These are phyloP conservation scores for Penicillium lividum DNA, from an alignment of 495 filamentous ascomycete genomes.

Conservation along the genomic window DNA sequence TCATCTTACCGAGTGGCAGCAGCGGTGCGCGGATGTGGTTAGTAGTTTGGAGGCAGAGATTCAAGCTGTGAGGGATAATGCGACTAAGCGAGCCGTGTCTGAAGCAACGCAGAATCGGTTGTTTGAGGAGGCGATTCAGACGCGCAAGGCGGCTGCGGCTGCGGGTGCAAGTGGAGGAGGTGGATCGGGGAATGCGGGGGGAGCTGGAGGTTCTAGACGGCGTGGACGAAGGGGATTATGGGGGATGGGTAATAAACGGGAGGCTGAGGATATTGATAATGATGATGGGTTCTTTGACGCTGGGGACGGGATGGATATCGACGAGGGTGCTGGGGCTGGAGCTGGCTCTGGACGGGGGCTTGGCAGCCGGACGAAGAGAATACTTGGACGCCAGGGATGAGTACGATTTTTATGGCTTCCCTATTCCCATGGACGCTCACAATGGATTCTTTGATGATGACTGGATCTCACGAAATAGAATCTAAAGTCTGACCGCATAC, in stretches of 20 bases:
- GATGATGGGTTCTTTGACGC: slow-evolving; percentile 48
- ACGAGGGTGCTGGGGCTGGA: slow-evolving; percentile 38
- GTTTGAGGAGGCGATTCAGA: slow-evolving; percentile 47
- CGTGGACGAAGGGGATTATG: slow-evolving; percentile 18
- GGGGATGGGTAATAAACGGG: slow-evolving; percentile 43
- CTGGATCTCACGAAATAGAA: neutral
- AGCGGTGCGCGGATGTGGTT: slow-evolving; percentile 73
- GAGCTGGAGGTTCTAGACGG: slow-evolving; percentile 17
- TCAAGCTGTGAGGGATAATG: slow-evolving; percentile 53
- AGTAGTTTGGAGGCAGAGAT: slow-evolving; percentile 74
- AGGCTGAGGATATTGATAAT: slow-evolving; percentile 45
- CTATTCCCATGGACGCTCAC: neutral
- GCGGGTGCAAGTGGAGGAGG: slow-evolving; percentile 17
- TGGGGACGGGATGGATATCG: slow-evolving; percentile 54
- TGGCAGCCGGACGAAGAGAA: slow-evolving; percentile 38
- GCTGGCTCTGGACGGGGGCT: slow-evolving; percentile 14
- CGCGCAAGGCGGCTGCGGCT: slow-evolving; percentile 19
- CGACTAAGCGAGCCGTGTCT: slow-evolving; percentile 50
- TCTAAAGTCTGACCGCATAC: neutral
- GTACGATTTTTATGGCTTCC: neutral
- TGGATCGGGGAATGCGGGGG: slow-evolving; percentile 4
- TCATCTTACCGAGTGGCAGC: slow-evolving; percentile 71
- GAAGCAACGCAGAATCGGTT: slow-evolving; percentile 48
- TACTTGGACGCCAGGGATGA: slow-evolving; percentile 44
- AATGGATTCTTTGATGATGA: neutral